These are phyloP conservation scores for Xylariaceae sp. DNA, from an alignment of 2,329 filamentous ascomycete genomes.

Conservation along the genomic window DNA sequence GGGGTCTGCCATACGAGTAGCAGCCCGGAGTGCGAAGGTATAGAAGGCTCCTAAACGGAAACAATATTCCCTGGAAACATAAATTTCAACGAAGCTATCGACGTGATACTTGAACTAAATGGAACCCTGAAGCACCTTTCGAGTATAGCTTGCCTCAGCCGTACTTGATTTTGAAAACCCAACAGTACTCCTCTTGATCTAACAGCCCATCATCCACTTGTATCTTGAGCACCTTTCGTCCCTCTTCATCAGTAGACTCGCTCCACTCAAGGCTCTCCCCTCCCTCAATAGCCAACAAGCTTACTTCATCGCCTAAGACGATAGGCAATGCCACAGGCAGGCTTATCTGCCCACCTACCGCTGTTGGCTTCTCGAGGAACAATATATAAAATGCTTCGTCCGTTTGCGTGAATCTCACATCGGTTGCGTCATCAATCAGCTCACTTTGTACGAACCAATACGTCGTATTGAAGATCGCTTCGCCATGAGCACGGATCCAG, in stretches of 20 bases:
- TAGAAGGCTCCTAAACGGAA: no score
- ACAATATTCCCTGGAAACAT: no score
- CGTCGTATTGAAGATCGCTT: slow-evolving; percentile 55
- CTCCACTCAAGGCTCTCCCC: slow-evolving; percentile 26
- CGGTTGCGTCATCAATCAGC: slow-evolving; percentile 16
- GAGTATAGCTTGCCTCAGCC: slow-evolving; percentile 3
- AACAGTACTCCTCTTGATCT: slow-evolving; percentile 24
- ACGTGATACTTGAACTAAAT: no score
- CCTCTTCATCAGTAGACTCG: slow-evolving; percentile 10
- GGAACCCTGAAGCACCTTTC: no score
- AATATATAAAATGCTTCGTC: slow-evolving; percentile 50
- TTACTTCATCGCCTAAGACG: slow-evolving; percentile 43
- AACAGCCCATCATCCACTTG: slow-evolving; percentile 17
- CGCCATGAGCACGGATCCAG: slow-evolving; percentile 51
- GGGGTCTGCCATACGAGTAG: no score
- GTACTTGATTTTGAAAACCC: slow-evolving; percentile 27
- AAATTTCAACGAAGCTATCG: no score
- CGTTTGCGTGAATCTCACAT: slow-evolving; percentile 50
- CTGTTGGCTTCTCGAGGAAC: slow-evolving; percentile 38
- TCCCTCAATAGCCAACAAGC: slow-evolving; percentile 36
- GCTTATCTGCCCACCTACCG: slow-evolving; percentile 31
- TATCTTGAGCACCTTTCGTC: slow-evolving; percentile 14
- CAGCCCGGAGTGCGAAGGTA: no score
- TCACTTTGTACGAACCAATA: slow-evolving; percentile 36
- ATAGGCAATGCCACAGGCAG: slow-evolving; percentile 44